phyloP scores from a whole-genome alignment of 768 basidiomycete species.

The Boletus rex-veris region DNA sequence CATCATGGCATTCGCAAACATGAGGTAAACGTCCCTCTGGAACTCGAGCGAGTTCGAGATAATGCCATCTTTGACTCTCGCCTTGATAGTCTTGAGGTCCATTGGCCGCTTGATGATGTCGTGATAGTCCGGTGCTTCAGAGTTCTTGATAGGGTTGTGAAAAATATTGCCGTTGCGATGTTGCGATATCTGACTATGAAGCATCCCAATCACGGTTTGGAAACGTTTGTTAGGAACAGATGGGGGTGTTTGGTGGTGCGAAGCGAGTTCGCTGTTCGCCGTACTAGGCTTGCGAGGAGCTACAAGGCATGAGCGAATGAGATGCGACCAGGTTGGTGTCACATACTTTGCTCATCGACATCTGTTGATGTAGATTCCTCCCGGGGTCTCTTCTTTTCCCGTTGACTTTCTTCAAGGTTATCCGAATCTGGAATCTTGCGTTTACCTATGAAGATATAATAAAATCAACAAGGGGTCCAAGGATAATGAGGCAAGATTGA shows the following conservation, averaged over 20 bases:
- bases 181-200: constrained; percentile 78
- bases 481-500: not conserved
- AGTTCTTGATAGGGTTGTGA: constrained; percentile 82
- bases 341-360: constrained; percentile 44
- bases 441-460: constrained; percentile 15
- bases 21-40: constrained; percentile 84
- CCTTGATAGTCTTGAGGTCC: constrained; percentile 91
- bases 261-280: constrained; percentile 13
- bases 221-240: constrained; percentile 59
- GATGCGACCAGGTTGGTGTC: not conserved
- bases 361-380: constrained; percentile 24
- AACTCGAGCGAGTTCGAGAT: constrained; percentile 84
- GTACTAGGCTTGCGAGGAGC: constrained; percentile 21
- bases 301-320: constrained; percentile 4
- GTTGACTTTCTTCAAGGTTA: constrained; percentile 18
- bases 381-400: constrained; percentile 29
- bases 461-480: not conserved
- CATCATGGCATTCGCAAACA: constrained; percentile 98
- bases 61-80: constrained; percentile 76
- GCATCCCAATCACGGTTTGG: constrained; percentile 75
- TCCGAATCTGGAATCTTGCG: constrained; percentile 26
- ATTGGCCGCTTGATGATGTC: constrained; percentile 93
- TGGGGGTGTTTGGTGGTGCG: constrained; percentile 18
- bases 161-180: constrained; percentile 90
- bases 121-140: constrained; percentile 88